These are phyloP conservation scores for Cenchrus fungigraminus DNA, from an alignment of 176 grass and related monocot species.

Conservation along the genomic window DNA sequence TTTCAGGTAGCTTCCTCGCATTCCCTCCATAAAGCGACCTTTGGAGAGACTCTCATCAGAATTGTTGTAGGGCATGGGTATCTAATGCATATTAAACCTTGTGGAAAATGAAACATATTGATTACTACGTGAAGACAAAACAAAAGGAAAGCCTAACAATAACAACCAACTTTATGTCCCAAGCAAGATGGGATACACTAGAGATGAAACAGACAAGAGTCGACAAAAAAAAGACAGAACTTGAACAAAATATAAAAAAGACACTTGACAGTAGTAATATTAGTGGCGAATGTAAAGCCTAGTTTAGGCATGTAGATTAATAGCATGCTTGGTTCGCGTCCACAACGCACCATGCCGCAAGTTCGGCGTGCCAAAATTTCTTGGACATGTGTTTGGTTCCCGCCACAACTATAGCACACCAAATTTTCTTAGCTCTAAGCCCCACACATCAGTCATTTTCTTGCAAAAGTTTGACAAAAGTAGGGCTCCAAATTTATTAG, in stretches of 20 bases:
- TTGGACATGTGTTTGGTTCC: too few relatives aligned
- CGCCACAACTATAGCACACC: too few relatives aligned
- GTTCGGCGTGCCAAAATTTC: too few relatives aligned
- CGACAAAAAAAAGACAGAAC: not conserved
- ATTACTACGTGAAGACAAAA: not conserved
- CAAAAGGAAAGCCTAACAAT: not conserved
- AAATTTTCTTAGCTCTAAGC: too few relatives aligned
- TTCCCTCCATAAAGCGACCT: slow-evolving; percentile 74
- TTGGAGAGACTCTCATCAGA: slow-evolving; percentile 13
- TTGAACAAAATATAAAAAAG: not conserved
- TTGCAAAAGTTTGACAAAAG: too few relatives aligned
- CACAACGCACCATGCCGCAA: too few relatives aligned
- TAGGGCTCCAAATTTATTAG: too few relatives aligned
- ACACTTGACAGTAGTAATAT: not conserved
- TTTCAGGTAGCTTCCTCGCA: slow-evolving; percentile 69
- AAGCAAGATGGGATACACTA: not conserved
- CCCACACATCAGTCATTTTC: too few relatives aligned
- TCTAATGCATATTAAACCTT: not conserved
- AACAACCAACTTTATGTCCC: not conserved
- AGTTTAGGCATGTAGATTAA: not conserved
- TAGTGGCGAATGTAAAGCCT: not conserved
- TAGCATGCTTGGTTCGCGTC: too few relatives aligned
- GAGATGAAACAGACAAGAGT: not conserved
- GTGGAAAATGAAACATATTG: not conserved
- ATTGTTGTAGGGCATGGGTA: not conserved